Evolutionary conservation across 1,139 yeast genomes (phyloP), one percentile per base, ranked within the genome.

Genomic region (Nakaseomyces kungkrabaensis): DNA sequence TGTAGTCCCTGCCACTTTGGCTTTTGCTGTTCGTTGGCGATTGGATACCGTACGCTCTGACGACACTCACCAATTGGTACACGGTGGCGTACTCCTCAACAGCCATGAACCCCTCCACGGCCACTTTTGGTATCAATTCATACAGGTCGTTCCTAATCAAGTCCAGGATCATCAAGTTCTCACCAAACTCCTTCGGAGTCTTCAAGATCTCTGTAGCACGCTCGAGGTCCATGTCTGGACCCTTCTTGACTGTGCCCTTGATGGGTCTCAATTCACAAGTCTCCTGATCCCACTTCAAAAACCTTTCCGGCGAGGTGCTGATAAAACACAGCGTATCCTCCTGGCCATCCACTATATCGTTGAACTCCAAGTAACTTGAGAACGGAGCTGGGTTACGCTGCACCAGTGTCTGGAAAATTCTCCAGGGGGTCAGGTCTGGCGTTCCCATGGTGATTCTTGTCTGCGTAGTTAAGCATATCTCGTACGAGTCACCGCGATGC

Each of bases 101-200:
- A 0, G 78, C 68, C 98, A 94, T 92, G 48, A 92, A 75, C 57
- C 83, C 83, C 2, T 86, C 72, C 1, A 90, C 96, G 5, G 73
- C 63, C 3, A 92, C 96, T 6, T 75, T 63, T 3, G 78, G 72
- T n/a, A 86, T 70, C 50, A 89, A 73, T 57, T 81, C 82, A 60
- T 80, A 82, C 48, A 94, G 73, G 64, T 94, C 98, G 66, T 94
- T 97, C 52, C 99, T 77, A 48, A 94, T 94, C 52, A 94, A 70
- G 66, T 94, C 99, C 8, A 92, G 95, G 70, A 94, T 94, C 98
- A 94, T 94, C 50, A 94, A 71, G 59, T 94, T 92, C 63, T 94
- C 99, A 0, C 96, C 98, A 66, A 85, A 79, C 66, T 94, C 98
- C 65, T 94, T 94, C 1, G 96, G 95, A 1, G 95, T 84, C 53